These are phyloP conservation scores for Talaromyces adpressus DNA, from an alignment of 495 filamentous ascomycete genomes.

Conservation along the genomic window DNA sequence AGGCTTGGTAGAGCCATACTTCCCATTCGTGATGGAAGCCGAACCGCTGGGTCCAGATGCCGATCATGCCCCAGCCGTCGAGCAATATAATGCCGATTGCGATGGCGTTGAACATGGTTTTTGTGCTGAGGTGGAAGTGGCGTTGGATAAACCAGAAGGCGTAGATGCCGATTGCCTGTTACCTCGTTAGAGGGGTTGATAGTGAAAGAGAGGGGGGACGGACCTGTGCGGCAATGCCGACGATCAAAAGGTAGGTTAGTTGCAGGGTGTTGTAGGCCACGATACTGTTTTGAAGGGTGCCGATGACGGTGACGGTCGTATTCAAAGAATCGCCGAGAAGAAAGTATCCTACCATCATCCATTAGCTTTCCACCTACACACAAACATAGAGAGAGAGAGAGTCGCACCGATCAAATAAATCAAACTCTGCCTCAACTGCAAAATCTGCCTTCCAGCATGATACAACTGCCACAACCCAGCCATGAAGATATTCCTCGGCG, in stretches of 20 bases:
- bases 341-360: slow-evolving; percentile 1
- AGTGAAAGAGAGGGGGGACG: neutral
- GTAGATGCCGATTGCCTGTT: slow-evolving; percentile 50
- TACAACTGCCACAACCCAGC: slow-evolving; percentile 54
- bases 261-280: slow-evolving; percentile 55
- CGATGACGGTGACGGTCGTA: slow-evolving; percentile 41
- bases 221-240: slow-evolving; percentile 54
- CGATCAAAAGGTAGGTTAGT: slow-evolving; percentile 44
- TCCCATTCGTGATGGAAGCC: slow-evolving; percentile 41
- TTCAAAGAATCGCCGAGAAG: slow-evolving; percentile 44
- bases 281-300: slow-evolving; percentile 54
- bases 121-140: slow-evolving; percentile 40
- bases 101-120: slow-evolving; percentile 43
- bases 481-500: slow-evolving; percentile 38
- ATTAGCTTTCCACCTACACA: neutral
- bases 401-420: slow-evolving; percentile 51
- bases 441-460: slow-evolving; percentile 50
- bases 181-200: neutral
- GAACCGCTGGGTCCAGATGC: slow-evolving; percentile 37
- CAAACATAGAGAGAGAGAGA: neutral
- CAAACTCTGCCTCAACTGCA: slow-evolving; percentile 56
- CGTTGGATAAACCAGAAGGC: slow-evolving; percentile 45
- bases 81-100: slow-evolving; percentile 43
- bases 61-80: slow-evolving; percentile 45
- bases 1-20: slow-evolving; percentile 12